Evolutionary conservation across 129 eudicot genomes (phyloP).

Genomic region (Cynara cardunculus): DNA sequence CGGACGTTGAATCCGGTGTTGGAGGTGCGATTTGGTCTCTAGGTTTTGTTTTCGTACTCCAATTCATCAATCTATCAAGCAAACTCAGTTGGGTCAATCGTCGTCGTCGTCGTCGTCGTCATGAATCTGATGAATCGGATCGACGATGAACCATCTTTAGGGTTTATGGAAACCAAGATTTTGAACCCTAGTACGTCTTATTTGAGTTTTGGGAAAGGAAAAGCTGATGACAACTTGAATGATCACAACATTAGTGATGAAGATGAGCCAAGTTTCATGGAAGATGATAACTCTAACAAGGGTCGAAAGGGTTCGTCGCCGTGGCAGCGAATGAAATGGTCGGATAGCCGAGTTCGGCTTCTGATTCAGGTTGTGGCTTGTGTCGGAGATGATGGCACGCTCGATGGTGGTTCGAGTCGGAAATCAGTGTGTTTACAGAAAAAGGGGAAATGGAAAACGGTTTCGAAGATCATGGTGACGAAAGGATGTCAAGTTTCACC

Average conservation of each 20-base stretch:
- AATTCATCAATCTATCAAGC: slow-evolving; percentile 18
- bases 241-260: slow-evolving; percentile 48
- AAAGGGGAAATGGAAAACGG: slow-evolving; percentile 73
- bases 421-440: slow-evolving; percentile 46
- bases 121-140: slow-evolving; percentile 28
- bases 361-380: slow-evolving; percentile 59
- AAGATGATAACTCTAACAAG: slow-evolving; percentile 39
- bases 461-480: slow-evolving; percentile 55
- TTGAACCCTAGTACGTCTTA: slow-evolving; percentile 31
- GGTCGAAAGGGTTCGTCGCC: slow-evolving; percentile 38
- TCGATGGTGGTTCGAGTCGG: slow-evolving; percentile 33
- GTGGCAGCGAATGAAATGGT: slow-evolving; percentile 85
- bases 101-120: slow-evolving; percentile 7
- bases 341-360: slow-evolving; percentile 57
- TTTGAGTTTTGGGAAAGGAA: slow-evolving; percentile 44
- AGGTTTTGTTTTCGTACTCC: slow-evolving; percentile 25
- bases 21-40: slow-evolving; percentile 27
- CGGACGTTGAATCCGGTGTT: slow-evolving; percentile 16
- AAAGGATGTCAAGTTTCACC: slow-evolving; percentile 69
- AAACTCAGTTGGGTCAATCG: slow-evolving; percentile 21
- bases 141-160: slow-evolving; percentile 38
- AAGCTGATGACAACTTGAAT: slow-evolving; percentile 7
- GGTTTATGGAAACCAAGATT: slow-evolving; percentile 40
- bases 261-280: slow-evolving; percentile 49
- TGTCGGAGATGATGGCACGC: slow-evolving; percentile 56